Conservation (phyloP, 129 eudicot species). For the Centrapalus pauciflorus region DNA sequence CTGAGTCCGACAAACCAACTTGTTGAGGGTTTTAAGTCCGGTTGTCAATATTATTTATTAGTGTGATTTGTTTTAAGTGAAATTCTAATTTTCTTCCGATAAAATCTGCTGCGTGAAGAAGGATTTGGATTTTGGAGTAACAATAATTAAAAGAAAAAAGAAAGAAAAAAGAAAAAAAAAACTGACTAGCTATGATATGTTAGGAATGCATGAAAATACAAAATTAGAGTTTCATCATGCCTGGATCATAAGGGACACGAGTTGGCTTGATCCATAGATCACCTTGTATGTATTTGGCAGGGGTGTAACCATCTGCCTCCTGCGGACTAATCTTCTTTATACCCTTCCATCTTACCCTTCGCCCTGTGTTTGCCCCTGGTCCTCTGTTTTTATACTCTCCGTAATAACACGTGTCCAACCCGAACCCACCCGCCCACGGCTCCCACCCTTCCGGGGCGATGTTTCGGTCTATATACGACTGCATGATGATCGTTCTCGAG, state of each 20-base stretch:
- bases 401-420: slow-evolving; percentile 29
- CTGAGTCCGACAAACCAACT: too few species aligned
- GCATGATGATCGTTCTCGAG: slow-evolving; percentile 48
- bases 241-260: slow-evolving; percentile 41
- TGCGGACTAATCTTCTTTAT: slow-evolving; percentile 17
- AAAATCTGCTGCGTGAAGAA: too few species aligned
- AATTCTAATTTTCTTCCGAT: too few species aligned
- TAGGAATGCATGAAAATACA: not conserved
- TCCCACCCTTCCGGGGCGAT: slow-evolving; percentile 57
- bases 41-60: too few species aligned
- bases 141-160: too few species aligned
- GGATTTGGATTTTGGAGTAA: too few species aligned
- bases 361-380: slow-evolving; percentile 20
- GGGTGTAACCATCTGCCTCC: slow-evolving; percentile 28
- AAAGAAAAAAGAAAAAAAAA: too few species aligned
- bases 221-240: slow-evolving; percentile 33
- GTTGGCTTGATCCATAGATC: slow-evolving; percentile 32
- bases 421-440: slow-evolving; percentile 31
- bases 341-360: slow-evolving; percentile 40
- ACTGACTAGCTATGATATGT: not conserved
- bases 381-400: slow-evolving; percentile 40
- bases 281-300: slow-evolving; percentile 28
- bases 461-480: slow-evolving; percentile 27
- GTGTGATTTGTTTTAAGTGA: too few species aligned
- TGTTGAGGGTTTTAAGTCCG: too few species aligned